Evolutionary conservation across 495 filamentous ascomycete genomes (phyloP).

Genomic region (Tuber microsphaerosporum): DNA sequence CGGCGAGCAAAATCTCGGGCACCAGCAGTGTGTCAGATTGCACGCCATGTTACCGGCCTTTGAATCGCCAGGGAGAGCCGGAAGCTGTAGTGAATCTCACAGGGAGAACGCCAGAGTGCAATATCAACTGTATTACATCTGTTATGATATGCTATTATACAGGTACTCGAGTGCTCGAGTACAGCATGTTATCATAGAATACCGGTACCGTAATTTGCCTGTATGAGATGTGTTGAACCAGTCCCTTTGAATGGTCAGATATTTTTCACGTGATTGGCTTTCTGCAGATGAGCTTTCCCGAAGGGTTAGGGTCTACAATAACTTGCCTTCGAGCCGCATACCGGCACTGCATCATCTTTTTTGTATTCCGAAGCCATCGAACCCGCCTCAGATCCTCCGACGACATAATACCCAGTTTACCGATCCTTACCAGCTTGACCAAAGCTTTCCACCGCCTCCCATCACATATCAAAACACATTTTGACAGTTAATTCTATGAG

Average conservation of each 20-base stretch:
- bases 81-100: not conserved
- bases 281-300: not conserved
- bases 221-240: not conserved
- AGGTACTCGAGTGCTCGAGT: too few species aligned
- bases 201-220: not conserved
- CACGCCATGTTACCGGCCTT: not conserved
- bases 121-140: not conserved
- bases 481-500: conserved; percentile 33
- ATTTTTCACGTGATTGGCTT: not conserved
- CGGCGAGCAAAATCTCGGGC: too few species aligned
- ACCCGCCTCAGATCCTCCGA: not conserved
- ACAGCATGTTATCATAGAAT: too few species aligned
- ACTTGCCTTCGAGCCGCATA: not conserved
- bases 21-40: not conserved
- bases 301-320: not conserved
- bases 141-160: not conserved
- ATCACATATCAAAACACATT: not conserved
- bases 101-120: not conserved
- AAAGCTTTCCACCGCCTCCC: not conserved
- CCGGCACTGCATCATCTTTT: not conserved
- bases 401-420: not conserved
- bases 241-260: not conserved
- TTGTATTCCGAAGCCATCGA: not conserved
- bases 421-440: not conserved
- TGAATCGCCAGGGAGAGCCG: not conserved